These are phyloP conservation scores for Rubus parviflorus DNA, from an alignment of 306 rosid species.

Conservation along the genomic window DNA sequence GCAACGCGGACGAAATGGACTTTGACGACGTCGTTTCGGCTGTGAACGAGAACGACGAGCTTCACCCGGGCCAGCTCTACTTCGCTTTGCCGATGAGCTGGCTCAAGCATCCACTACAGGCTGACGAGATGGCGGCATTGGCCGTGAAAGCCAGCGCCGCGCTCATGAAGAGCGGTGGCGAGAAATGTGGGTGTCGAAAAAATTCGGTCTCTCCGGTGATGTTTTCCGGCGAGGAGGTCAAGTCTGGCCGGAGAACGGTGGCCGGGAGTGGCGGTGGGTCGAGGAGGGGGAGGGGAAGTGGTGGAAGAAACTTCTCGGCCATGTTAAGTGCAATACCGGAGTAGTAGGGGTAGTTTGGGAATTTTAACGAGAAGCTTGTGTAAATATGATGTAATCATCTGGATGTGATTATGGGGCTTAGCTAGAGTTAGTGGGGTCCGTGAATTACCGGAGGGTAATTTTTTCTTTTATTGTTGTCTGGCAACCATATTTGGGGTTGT, in stretches of 20 bases:
- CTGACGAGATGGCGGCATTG: constrained; percentile 94
- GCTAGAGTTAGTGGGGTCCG: background rate
- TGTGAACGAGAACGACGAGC: constrained; percentile 58
- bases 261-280: constrained; percentile 19
- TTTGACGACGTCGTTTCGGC: constrained; percentile 72
- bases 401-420: constrained; percentile 17
- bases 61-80: constrained; percentile 81
- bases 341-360: constrained; percentile 47
- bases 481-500: constrained; percentile 12
- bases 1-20: constrained; percentile 90
- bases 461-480: constrained; percentile 1
- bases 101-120: constrained; percentile 51
- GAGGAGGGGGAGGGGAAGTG: constrained; percentile 34
- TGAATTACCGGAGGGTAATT: background rate
- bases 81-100: constrained; percentile 74
- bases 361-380: background rate
- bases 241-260: constrained; percentile 24
- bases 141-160: constrained; percentile 92
- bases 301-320: constrained; percentile 41
- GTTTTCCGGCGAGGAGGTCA: constrained; percentile 37
- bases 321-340: constrained; percentile 71
- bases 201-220: constrained; percentile 36
- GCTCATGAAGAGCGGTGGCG: constrained; percentile 48
- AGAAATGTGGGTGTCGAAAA: constrained; percentile 44
- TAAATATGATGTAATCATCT: constrained; percentile 27